A percentile compares a stretch with the other conserved stretches of the same genome.
These are phyloP conservation scores for Blastobotrys parvus DNA, from an alignment of 805 yeast species.

Conservation along the genomic window DNA sequence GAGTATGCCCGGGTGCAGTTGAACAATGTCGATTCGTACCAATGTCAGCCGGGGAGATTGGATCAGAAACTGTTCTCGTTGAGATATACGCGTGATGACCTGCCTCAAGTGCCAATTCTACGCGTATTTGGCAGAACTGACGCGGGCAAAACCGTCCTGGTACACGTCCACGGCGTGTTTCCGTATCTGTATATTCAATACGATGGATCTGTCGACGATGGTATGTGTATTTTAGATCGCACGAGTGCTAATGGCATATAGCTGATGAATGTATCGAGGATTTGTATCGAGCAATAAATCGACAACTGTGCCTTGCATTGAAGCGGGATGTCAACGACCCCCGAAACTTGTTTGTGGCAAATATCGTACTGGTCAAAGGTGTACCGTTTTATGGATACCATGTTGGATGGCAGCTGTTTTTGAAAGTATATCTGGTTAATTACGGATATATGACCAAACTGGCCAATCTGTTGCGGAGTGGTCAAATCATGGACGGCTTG, in stretches of 20 bases:
- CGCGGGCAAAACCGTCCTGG: slow-evolving; percentile 48
- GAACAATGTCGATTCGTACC: slow-evolving; percentile 5
- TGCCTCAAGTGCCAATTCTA: slow-evolving; percentile 55
- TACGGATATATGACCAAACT: slow-evolving; percentile 53
- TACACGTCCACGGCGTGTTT: slow-evolving; percentile 76
- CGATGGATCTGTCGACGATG: slow-evolving; percentile 31
- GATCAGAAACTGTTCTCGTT: not conserved
- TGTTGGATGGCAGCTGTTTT: slow-evolving; percentile 51
- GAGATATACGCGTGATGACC: slow-evolving; percentile 1
- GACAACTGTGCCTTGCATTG: slow-evolving; percentile 20
- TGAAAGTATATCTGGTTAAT: slow-evolving; percentile 59
- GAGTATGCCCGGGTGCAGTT: slow-evolving; percentile 3
- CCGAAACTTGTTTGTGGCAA: slow-evolving; percentile 22
- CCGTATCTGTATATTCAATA: slow-evolving; percentile 75
- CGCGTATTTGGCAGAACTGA: slow-evolving; percentile 67
- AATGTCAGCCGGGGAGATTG: slow-evolving; percentile 2
- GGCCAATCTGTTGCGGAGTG: slow-evolving; percentile 41
- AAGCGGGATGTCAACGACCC: slow-evolving; percentile 16
- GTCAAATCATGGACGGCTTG: slow-evolving; percentile 32
- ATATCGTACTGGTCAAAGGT: slow-evolving; percentile 50
- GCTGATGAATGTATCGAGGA: slow-evolving; percentile 13
- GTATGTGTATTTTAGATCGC: slow-evolving; percentile 4
- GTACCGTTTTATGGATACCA: slow-evolving; percentile 80
- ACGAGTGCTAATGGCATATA: slow-evolving; percentile 1
- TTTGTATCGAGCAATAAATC: slow-evolving; percentile 20